Percentiles rank a stretch among this genome's conserved stretches.
Evolutionary conservation across 2,329 filamentous ascomycete species (phyloP).

Genomic region (Pseudogymnoascus verrucosus): DNA sequence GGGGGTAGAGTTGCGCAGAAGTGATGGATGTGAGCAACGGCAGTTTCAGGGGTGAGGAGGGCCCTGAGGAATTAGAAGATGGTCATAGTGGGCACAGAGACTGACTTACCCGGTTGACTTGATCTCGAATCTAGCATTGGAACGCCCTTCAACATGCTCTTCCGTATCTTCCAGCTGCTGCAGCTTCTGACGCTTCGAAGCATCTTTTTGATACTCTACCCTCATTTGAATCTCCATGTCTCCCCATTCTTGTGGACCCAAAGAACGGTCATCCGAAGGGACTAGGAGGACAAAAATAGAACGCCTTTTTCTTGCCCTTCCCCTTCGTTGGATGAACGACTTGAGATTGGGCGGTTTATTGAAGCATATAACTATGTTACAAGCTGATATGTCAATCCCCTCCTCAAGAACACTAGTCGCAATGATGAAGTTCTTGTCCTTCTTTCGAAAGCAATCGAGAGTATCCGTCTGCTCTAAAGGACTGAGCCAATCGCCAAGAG

Average conservation of each 20-base stretch:
- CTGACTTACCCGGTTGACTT: constrained; percentile 33
- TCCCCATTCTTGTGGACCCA: constrained; percentile 47
- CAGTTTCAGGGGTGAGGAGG: constrained; percentile 62
- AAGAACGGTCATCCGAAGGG: constrained; percentile 28
- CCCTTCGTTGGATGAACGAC: constrained; percentile 57
- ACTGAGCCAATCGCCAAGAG: constrained; percentile 34
- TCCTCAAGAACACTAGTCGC: constrained; percentile 58
- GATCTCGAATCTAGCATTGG: constrained; percentile 29
- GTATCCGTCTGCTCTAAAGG: constrained; percentile 28
- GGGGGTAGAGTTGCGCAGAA: constrained; percentile 61
- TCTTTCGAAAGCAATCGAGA: constrained; percentile 42
- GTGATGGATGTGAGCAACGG: constrained; percentile 69
- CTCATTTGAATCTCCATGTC: constrained; percentile 66
- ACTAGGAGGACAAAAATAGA: constrained; percentile 50
- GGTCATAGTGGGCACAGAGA: constrained; percentile 7
- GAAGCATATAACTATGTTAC: constrained; percentile 58
- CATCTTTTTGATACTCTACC: constrained; percentile 28
- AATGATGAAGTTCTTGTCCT: constrained; percentile 51
- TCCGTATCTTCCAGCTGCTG: constrained; percentile 20
- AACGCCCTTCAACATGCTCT: constrained; percentile 28
- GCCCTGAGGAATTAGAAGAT: constrained; percentile 40
- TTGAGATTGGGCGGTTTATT: constrained; percentile 53
- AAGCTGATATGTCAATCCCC: constrained; percentile 57
- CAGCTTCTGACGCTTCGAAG: constrained; percentile 19
- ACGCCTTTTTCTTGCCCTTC: constrained; percentile 49